phyloP scores from a whole-genome alignment of 805 yeast genomes.

The Saturnispora ahearnii region DNA sequence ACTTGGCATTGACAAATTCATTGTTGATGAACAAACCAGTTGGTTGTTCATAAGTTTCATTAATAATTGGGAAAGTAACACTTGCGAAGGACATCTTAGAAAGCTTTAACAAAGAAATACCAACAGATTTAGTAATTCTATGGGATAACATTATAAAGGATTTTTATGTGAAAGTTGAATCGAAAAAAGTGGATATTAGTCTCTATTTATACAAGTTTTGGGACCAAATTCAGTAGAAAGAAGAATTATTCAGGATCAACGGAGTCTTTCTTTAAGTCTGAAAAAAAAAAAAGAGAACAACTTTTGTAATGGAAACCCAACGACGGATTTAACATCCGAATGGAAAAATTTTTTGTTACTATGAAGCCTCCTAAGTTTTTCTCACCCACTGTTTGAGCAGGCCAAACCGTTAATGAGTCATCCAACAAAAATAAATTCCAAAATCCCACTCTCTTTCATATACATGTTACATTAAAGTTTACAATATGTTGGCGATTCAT shows the following conservation, averaged over 20 bases:
- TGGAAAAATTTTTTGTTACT: too few species aligned
- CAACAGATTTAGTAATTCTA: background rate
- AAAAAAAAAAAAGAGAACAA: background rate
- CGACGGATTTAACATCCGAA: background rate
- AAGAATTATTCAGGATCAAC: background rate
- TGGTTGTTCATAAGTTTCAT: slow-evolving; percentile 42
- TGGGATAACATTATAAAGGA: background rate
- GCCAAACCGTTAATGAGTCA: background rate
- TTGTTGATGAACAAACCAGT: slow-evolving; percentile 52
- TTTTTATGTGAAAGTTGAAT: background rate
- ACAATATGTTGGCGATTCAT: background rate
- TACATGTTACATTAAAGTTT: too few species aligned
- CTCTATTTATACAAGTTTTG: background rate
- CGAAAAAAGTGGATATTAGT: background rate
- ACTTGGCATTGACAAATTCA: slow-evolving; percentile 42
- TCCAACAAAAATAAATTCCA: background rate
- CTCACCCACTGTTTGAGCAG: too few species aligned
- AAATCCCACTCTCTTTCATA: background rate
- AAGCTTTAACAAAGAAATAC: background rate
- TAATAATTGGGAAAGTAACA: slow-evolving; percentile 63
- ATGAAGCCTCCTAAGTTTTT: too few species aligned
- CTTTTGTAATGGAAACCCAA: background rate
- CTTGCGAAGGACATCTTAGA: slow-evolving; percentile 16
- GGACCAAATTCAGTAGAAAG: background rate
- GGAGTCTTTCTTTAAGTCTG: background rate